phyloP scores from a whole-genome alignment of 106 monocot species.

The Ottelia alismoides region DNA sequence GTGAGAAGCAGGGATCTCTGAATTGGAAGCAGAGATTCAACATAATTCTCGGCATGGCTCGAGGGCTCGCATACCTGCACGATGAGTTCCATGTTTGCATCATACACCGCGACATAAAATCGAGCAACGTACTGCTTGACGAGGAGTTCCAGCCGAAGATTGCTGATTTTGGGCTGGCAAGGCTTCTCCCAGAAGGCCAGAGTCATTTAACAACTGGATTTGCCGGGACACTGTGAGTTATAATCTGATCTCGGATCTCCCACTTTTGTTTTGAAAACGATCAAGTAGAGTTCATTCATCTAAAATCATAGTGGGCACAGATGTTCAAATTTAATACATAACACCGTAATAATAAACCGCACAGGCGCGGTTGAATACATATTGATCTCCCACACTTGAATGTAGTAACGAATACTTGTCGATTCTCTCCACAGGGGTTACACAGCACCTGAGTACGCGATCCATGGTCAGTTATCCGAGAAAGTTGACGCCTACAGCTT shows the following conservation, averaged over 20 bases:
- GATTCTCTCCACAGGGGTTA: conserved; percentile 39
- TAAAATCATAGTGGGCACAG: too few species aligned
- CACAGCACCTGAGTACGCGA: conserved; percentile 70
- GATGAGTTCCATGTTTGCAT: conserved; percentile 62
- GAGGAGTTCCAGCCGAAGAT: conserved; percentile 51
- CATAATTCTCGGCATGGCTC: conserved; percentile 69
- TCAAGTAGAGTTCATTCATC: too few species aligned
- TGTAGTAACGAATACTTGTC: too few species aligned
- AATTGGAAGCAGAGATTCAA: conserved; percentile 68
- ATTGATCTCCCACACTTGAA: too few species aligned
- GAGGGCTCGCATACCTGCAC: conserved; percentile 67
- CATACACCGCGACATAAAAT: conserved; percentile 69
- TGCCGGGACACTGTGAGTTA: conserved; percentile 67
- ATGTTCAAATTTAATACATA: too few species aligned
- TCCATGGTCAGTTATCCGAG: conserved; percentile 54
- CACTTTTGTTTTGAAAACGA: too few species aligned
- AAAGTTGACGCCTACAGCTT: conserved; percentile 68
- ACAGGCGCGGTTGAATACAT: too few species aligned
- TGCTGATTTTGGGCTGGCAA: conserved; percentile 72
- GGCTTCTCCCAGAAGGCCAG: conserved; percentile 49
- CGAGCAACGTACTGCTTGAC: conserved; percentile 58
- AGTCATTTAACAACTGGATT: conserved; percentile 65
- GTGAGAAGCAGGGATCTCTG: conserved; percentile 29
- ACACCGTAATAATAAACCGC: too few species aligned
- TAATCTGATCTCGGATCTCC: too few species aligned